Conservation (phyloP, 164 flowering plant genomes). For the Tinospora cordifolia region DNA sequence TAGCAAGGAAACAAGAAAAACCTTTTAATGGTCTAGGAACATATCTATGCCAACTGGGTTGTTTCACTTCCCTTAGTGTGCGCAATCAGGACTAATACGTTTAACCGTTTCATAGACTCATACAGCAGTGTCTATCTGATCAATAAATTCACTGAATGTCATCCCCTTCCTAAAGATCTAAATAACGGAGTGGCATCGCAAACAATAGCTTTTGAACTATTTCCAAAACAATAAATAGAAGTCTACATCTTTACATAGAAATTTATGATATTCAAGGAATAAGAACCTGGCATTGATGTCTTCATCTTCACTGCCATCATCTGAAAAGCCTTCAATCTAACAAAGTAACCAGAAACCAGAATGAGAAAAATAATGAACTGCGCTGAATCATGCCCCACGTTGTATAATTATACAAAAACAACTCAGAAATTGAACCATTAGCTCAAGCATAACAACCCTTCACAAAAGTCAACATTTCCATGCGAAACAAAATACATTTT, state of each 20-base stretch:
- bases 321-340: slow-evolving; percentile 23
- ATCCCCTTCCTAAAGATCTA: no score
- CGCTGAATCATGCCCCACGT: no score
- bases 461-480: background rate
- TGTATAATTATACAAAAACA: no score
- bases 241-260: no score
- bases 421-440: no score
- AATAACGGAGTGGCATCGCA: no score
- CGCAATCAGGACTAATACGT: background rate
- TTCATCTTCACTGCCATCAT: slow-evolving; percentile 31
- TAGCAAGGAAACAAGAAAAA: background rate
- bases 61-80: background rate
- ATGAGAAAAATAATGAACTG: background rate
- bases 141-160: background rate
- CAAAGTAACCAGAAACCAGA: slow-evolving; percentile 9
- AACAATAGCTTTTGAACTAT: background rate
- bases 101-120: background rate
- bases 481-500: background rate
- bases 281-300: slow-evolving; percentile 28
- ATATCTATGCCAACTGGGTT: background rate
- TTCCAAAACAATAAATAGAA: background rate
- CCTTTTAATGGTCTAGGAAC: no score
- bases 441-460: background rate
- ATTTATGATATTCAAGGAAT: background rate
- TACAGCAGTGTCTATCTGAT: background rate